Base-by-base conservation (phyloP, 2,329 filamentous ascomycete genomes). In the Alternaria arbusti region DNA sequence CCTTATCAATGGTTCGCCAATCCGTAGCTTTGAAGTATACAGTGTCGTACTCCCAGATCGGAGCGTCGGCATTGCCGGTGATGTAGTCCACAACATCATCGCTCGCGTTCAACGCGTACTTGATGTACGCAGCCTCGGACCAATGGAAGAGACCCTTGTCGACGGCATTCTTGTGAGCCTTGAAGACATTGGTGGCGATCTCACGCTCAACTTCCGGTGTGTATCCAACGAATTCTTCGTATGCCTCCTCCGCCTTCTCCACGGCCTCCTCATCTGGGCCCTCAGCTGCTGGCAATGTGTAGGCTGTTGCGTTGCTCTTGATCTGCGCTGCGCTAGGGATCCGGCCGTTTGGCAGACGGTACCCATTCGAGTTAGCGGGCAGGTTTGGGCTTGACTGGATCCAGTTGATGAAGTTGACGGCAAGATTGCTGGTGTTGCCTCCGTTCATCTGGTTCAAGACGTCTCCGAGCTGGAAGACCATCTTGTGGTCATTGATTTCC, bases 1-100 rank as follows among this genome's bases (percentile, higher is more conserved):
- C 86, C 72, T 86, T 83, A 70, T 91, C 87, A 65, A 91, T 90
- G 4, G 89, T 91, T n/a, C 81, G 82, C 87, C 87, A 91, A 5
- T 83, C 82, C 0, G 86, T 86, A 0, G 88, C 88, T 1, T 75
- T 71, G 72, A 90, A 90, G 76, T 90, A 91, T 6, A 87, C 81
- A 4, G 67, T 64, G 6, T 80, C 80, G 2, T 90, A 88, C 13
- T 68, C 70, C 67, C 80, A 81, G 8, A 84, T 81, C 77, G 88
- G 89, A 54, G 82, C 83, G 9, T 82, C 80, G 8, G 40, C 57
- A 13, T 70, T 61, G 9, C 79, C 78, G 1, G 78, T 78, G 3
- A 82, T 75, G 20, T 78, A 81, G 7, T 83, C 84, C 1, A 83
- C 83, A 6, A 86, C 79, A 66, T 90, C 86, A 1, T 85, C 87